phyloP scores from a whole-genome alignment of 2,329 filamentous ascomycete genomes.

The Paradendryphiella salina region DNA sequence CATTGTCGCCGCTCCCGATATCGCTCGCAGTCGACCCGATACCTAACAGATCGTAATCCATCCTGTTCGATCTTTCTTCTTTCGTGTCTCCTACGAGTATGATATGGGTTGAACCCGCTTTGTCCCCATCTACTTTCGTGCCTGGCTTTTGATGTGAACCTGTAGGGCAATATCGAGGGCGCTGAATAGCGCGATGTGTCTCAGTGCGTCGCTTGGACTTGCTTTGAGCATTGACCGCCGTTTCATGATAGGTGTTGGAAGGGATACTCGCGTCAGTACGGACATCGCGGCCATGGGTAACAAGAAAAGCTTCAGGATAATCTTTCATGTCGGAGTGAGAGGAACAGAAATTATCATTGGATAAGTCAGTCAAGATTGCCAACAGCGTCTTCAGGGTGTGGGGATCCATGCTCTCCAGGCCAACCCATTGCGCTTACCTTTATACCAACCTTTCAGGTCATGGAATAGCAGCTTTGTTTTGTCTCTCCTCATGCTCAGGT shows the following conservation, averaged over 20 bases:
- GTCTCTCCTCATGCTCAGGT: not conserved
- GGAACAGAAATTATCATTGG: not conserved
- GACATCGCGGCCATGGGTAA: not conserved
- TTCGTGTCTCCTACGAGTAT: not conserved
- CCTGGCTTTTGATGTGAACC: not conserved
- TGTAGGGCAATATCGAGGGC: conserved; percentile 19
- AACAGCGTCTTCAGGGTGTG: not conserved
- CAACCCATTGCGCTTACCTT: not conserved
- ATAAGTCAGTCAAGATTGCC: not conserved
- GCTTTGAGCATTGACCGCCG: conserved; percentile 1
- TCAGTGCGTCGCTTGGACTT: conserved; percentile 8
- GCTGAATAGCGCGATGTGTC: conserved; percentile 16
- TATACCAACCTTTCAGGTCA: not conserved
- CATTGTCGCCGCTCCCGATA: conserved; percentile 1
- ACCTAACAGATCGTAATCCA: not conserved
- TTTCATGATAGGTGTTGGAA: not conserved
- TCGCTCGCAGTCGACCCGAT: not conserved
- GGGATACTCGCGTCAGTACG: not conserved
- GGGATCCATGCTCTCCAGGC: not conserved
- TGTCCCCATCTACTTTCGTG: conserved; percentile 3
- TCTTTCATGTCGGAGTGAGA: not conserved
- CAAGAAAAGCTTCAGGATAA: not conserved
- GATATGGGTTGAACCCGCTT: not conserved
- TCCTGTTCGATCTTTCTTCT: not conserved
- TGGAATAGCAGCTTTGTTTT: not conserved